phyloP scores from a whole-genome alignment of 2,329 filamentous ascomycete species.

The Pseudopyricularia cyperi region DNA sequence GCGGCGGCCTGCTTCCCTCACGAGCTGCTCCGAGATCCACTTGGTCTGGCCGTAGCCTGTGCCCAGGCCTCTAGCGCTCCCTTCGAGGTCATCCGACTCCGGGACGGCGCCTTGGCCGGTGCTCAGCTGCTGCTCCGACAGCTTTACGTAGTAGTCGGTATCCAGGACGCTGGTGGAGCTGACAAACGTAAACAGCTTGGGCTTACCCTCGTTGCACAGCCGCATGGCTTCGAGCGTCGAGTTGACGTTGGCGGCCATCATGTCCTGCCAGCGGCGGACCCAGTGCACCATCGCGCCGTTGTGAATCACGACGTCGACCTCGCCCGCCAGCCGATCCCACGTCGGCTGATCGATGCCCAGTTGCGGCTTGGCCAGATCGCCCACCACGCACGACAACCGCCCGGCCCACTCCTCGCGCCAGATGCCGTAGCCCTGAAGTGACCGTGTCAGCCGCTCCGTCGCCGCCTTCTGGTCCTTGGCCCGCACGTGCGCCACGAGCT shows the following conservation, averaged over 20 bases:
- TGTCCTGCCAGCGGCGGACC: conserved; percentile 63
- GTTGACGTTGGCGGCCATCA: conserved; percentile 66
- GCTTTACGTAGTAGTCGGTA: conserved; percentile 64
- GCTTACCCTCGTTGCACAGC: conserved; percentile 63
- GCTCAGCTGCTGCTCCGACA: conserved; percentile 49
- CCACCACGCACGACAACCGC: conserved; percentile 55
- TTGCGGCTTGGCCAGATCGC: conserved; percentile 58
- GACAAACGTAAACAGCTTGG: conserved; percentile 73
- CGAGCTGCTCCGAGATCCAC: conserved; percentile 62
- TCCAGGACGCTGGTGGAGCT: conserved; percentile 75
- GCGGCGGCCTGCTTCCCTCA: conserved; percentile 64
- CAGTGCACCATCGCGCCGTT: conserved; percentile 77
- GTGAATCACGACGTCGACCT: conserved; percentile 64
- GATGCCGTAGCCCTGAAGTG: conserved; percentile 63
- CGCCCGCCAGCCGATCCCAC: conserved; percentile 52
- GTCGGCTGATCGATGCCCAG: conserved; percentile 56
- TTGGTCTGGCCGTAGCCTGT: conserved; percentile 90
- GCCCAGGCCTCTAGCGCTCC: conserved; percentile 61
- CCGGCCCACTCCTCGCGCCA: conserved; percentile 59
- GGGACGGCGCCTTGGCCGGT: conserved; percentile 51
- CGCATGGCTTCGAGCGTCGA: conserved; percentile 63
- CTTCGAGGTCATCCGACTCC: conserved; percentile 67
- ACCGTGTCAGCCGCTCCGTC: conserved; percentile 50
- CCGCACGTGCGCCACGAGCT: conserved; percentile 65
- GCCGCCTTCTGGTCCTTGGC: conserved; percentile 48